Percentiles rank a stretch among this genome's conserved stretches.
These are phyloP conservation scores for Taiozyma sp. DNA, from an alignment of 1,139 yeast genomes.

Conservation along the genomic window DNA sequence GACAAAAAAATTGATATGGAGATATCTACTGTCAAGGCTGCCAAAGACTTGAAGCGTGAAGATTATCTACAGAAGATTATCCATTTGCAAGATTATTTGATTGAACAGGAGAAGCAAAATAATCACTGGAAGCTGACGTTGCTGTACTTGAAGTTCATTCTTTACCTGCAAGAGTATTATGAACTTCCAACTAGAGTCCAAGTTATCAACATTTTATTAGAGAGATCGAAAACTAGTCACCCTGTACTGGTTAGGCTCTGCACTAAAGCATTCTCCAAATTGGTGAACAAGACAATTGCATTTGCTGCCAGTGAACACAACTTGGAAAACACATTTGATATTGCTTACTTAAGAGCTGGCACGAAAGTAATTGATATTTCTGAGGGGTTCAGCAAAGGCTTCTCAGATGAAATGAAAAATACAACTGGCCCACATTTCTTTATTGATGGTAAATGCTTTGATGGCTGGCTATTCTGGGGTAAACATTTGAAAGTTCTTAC, in stretches of 20 bases:
- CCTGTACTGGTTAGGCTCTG: constrained; percentile 66
- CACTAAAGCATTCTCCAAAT: constrained; percentile 53
- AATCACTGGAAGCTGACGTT: constrained; percentile 69
- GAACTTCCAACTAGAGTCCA: constrained; percentile 43
- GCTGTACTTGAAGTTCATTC: constrained; percentile 48
- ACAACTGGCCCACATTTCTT: constrained; percentile 43
- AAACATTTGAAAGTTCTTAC: constrained; percentile 44
- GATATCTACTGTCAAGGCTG: constrained; percentile 47
- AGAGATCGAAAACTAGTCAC: constrained; percentile 59
- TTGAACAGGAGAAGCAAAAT: constrained; percentile 32
- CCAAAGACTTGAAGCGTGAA: constrained; percentile 52
- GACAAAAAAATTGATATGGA: constrained; percentile 52
- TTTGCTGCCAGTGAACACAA: constrained; percentile 54
- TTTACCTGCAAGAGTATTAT: constrained; percentile 48
- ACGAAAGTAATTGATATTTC: constrained; percentile 36
- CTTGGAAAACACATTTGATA: constrained; percentile 39
- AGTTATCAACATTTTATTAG: constrained; percentile 42
- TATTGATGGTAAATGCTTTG: constrained; percentile 49
- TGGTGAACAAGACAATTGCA: constrained; percentile 46
- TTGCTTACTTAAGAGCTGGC: constrained; percentile 36
- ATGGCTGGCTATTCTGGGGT: constrained; percentile 85
- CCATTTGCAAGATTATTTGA: constrained; percentile 39
- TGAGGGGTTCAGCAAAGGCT: constrained; percentile 34
- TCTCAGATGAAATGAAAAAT: constrained; percentile 51
- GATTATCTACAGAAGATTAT: constrained; percentile 36